A percentile compares a stretch with the other conserved stretches of the same genome.
Evolutionary conservation across 176 grass and related monocot genomes (phyloP).

Genomic region (Thalia dealbata): DNA sequence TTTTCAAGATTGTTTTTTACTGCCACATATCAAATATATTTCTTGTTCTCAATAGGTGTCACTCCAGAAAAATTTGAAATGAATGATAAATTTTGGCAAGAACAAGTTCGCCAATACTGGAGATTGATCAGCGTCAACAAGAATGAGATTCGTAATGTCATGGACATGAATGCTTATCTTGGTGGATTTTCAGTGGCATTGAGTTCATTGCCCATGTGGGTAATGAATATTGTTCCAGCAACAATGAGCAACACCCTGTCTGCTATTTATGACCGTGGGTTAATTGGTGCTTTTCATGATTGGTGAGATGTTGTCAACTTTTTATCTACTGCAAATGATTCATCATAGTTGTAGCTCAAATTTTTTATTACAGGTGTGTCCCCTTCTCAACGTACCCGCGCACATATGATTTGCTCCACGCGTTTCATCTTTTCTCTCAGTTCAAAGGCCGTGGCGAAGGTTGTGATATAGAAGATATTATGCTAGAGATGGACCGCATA

Average conservation of each 20-base stretch:
- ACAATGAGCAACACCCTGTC: constrained; percentile 55
- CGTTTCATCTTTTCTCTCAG: constrained; percentile 69
- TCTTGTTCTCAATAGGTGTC: constrained; percentile 50
- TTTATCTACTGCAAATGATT: neutral
- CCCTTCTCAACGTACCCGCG: constrained; percentile 97
- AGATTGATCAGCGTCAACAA: constrained; percentile 49
- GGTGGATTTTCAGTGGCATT: constrained; percentile 81
- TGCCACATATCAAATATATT: constrained; percentile 20
- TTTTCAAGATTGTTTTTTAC: neutral
- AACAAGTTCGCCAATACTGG: constrained; percentile 70
- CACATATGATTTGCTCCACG: constrained; percentile 81
- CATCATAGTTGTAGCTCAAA: constrained; percentile 15
- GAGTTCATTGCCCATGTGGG: constrained; percentile 61
- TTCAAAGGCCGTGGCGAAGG: constrained; percentile 45
- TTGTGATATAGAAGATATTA: constrained; percentile 77
- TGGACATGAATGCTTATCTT: constrained; percentile 97
- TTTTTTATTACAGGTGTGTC: constrained; percentile 61
- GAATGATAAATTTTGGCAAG: constrained; percentile 66
- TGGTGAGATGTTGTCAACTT: constrained; percentile 46
- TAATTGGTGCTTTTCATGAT: constrained; percentile 82
- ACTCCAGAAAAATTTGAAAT: constrained; percentile 48
- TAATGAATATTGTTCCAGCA: constrained; percentile 87
- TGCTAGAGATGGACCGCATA: constrained; percentile 91
- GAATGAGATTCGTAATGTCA: constrained; percentile 63
- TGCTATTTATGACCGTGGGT: constrained; percentile 72